These are phyloP conservation scores for Cornus florida DNA, from an alignment of 148 eudicot species.

Conservation along the genomic window DNA sequence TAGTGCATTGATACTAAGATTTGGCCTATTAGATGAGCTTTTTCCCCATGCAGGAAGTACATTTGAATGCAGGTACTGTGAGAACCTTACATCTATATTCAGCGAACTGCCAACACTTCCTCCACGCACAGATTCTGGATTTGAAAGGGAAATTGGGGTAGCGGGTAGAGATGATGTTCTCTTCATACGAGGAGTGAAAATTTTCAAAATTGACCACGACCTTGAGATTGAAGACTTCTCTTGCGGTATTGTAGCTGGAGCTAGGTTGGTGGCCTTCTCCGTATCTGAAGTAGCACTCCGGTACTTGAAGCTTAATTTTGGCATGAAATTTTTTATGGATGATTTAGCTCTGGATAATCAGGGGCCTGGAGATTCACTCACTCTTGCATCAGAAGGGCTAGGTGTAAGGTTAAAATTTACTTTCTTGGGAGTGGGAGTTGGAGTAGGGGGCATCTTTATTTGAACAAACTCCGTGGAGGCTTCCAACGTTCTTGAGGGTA, in stretches of 20 bases:
- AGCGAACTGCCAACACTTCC: conserved; percentile 36
- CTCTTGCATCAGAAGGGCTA: conserved; percentile 48
- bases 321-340: conserved; percentile 51
- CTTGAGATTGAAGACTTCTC: conserved; percentile 60
- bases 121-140: conserved; percentile 35
- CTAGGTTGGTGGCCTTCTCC: conserved; percentile 34
- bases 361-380: conserved; percentile 49
- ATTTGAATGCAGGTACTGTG: neutral
- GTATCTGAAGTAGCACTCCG: conserved; percentile 43
- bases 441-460: conserved; percentile 58
- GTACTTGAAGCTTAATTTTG: conserved; percentile 55
- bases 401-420: conserved; percentile 68
- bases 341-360: conserved; percentile 54
- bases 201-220: conserved; percentile 62
- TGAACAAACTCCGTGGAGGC: conserved; percentile 52
- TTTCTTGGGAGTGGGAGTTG: conserved; percentile 70
- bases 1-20: neutral
- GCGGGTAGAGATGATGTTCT: conserved; percentile 66
- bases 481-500: conserved; percentile 59
- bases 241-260: conserved; percentile 37
- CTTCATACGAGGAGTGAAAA: conserved; percentile 71
- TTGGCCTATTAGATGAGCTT: neutral
- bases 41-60: neutral
- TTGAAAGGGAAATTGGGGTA: conserved; percentile 40
- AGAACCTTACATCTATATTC: conserved; percentile 41